Base-by-base conservation (phyloP, 1,284 basidiomycete species). In the Rhodotorula sp. region DNA sequence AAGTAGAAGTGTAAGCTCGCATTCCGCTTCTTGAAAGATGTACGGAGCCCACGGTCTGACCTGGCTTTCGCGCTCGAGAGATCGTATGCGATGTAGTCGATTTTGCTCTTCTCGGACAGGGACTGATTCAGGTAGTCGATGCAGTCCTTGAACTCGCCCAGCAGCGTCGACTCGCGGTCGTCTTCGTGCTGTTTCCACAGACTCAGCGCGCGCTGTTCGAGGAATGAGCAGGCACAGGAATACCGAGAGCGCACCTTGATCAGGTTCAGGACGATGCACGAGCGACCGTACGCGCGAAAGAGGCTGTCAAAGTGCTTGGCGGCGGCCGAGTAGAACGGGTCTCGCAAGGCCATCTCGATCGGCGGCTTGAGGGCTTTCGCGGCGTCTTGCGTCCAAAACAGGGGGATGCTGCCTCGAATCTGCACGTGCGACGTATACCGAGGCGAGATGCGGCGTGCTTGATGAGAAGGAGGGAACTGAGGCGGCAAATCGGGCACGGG, bases 111-210 rank as follows among this genome's bases (percentile, higher is more conserved):
- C 10, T 85, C 83, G 0, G 95, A 94, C 23, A 99, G 81, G 82
- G 97, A 98, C 79, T 99, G 97, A 77, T 98, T 98, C 49, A 99
- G 85, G 79, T 98, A 99, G 67, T 86, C 81, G 31, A 97, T 89
- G 79, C 97, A 99, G 79, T 95, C 89, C 0, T 90, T 90, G 80
- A 97, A 99, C 78, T 97, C 93, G 15, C 90, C 87, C 28, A 95
- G 83, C 15, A 99, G 84, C 79, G 97, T 98, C n/a, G 89, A 91
- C 81, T 99, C 97, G 64, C 97, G 84, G 82, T n/a, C 84, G 82
- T 87, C 86, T 50, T 77, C 76, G 49, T 78, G 62, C 73, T 72
- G 21, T 31, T 57, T 23, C 5, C 15, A 31, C 16, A 21, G 56
- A 10, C 26, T 57, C 7, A 19, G 19, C 26, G 52, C n/a, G 7